Conservation (phyloP, 169 alveolate genomes). For the Eimeria zaria region DNA sequence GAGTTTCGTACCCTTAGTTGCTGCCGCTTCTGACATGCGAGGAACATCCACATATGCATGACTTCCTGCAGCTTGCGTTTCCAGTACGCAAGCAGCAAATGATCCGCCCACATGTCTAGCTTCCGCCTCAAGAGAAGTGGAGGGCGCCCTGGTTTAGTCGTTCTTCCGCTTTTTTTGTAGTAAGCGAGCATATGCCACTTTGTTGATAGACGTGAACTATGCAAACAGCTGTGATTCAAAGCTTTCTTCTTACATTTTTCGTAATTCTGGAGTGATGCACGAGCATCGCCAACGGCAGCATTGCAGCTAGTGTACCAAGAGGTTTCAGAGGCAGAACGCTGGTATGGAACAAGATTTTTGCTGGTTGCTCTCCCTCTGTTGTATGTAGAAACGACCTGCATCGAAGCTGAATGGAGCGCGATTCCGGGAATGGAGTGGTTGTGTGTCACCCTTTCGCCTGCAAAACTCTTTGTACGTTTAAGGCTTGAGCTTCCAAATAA, state of each 20-base stretch:
- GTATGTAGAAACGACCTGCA: not conserved
- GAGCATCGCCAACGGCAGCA: not conserved
- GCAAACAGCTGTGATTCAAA: not conserved
- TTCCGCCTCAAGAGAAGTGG: not conserved
- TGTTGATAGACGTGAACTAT: not conserved
- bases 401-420: not conserved
- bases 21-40: not conserved
- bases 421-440: not conserved
- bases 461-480: not conserved
- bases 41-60: not conserved
- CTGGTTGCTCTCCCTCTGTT: not conserved
- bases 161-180: not conserved
- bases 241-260: not conserved
- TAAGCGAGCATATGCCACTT: not conserved
- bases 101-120: not conserved
- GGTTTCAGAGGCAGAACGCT: not conserved
- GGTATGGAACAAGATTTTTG: not conserved
- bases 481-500: not conserved
- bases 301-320: not conserved
- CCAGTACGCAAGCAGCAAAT: constrained; percentile 11
- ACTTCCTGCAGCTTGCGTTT: constrained; percentile 20
- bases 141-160: not conserved
- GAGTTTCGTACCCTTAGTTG: not conserved
- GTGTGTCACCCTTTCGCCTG: not conserved
- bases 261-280: not conserved